Conservation (phyloP, 2,329 filamentous ascomycete species). For the Seiridium cupressi region DNA sequence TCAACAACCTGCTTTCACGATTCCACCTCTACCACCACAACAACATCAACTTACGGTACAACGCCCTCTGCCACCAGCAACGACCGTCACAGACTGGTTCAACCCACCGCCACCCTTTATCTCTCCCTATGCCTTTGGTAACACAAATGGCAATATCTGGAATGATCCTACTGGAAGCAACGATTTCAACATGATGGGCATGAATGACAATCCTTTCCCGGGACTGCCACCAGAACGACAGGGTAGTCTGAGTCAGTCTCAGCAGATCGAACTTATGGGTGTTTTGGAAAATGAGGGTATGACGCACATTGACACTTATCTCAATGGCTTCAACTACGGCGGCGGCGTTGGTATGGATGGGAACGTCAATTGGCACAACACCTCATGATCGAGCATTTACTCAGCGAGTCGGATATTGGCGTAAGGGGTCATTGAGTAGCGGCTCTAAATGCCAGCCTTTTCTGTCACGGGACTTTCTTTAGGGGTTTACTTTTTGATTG, state of each 20-base stretch:
- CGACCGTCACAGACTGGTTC: slow-evolving; percentile 49
- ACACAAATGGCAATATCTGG: slow-evolving; percentile 32
- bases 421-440: background rate
- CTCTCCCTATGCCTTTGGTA: slow-evolving; percentile 48
- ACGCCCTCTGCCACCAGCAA: slow-evolving; percentile 40
- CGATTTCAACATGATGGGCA: slow-evolving; percentile 21
- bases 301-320: slow-evolving; percentile 59
- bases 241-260: slow-evolving; percentile 73
- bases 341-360: background rate
- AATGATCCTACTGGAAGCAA: slow-evolving; percentile 17
- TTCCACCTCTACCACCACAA: slow-evolving; percentile 36
- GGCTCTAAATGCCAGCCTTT: background rate
- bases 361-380: background rate
- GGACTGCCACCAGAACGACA: slow-evolving; percentile 48
- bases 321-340: slow-evolving; percentile 37
- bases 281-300: slow-evolving; percentile 70
- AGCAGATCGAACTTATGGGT: slow-evolving; percentile 81
- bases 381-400: background rate
- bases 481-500: background rate
- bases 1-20: slow-evolving; percentile 31
- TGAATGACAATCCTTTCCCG: slow-evolving; percentile 18
- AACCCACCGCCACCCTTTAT: slow-evolving; percentile 51
- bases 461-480: background rate
- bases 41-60: slow-evolving; percentile 25
- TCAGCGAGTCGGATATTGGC: background rate